Conservation (phyloP, 164 flowering plant genomes). For the Paratinospora sagittata region DNA sequence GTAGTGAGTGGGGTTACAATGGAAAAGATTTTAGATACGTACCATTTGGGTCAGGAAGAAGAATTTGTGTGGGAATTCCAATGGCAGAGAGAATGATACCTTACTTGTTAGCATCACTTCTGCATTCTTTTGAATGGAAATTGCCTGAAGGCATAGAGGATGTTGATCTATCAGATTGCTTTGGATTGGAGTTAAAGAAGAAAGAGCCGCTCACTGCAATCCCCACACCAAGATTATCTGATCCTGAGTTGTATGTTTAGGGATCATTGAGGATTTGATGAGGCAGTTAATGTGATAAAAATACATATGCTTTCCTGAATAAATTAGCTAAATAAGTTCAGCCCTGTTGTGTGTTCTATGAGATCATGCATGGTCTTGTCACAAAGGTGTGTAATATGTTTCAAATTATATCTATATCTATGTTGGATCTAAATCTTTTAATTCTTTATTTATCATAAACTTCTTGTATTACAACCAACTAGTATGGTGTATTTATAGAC, state of each 20-base stretch:
- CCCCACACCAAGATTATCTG: slow-evolving; percentile 28
- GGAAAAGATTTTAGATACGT: slow-evolving; percentile 30
- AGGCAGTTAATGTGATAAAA: neutral
- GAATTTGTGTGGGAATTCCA: slow-evolving; percentile 41
- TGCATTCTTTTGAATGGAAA: slow-evolving; percentile 35
- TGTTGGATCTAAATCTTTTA: too few relatives aligned
- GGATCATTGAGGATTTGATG: neutral
- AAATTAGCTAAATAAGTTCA: too few relatives aligned
- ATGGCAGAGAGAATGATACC: slow-evolving; percentile 33
- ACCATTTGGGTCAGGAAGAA: slow-evolving; percentile 53
- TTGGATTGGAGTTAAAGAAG: slow-evolving; percentile 14
- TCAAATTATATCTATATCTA: too few relatives aligned
- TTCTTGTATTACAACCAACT: too few relatives aligned
- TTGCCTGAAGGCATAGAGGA: slow-evolving; percentile 14
- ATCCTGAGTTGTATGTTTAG: slow-evolving; percentile 19
- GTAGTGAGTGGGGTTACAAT: slow-evolving; percentile 13
- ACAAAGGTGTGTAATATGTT: too few relatives aligned
- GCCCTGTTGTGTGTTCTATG: too few relatives aligned
- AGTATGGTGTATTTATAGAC: too few relatives aligned
- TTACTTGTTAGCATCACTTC: slow-evolving; percentile 28
- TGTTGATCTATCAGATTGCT: slow-evolving; percentile 23
- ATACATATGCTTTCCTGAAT: too few relatives aligned
- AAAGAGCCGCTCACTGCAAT: slow-evolving; percentile 13
- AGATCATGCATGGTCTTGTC: too few relatives aligned
- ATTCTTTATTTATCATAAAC: too few relatives aligned